Evolutionary conservation across 495 filamentous ascomycete species (phyloP).

Genomic region (Hypoxylon trugodes): DNA sequence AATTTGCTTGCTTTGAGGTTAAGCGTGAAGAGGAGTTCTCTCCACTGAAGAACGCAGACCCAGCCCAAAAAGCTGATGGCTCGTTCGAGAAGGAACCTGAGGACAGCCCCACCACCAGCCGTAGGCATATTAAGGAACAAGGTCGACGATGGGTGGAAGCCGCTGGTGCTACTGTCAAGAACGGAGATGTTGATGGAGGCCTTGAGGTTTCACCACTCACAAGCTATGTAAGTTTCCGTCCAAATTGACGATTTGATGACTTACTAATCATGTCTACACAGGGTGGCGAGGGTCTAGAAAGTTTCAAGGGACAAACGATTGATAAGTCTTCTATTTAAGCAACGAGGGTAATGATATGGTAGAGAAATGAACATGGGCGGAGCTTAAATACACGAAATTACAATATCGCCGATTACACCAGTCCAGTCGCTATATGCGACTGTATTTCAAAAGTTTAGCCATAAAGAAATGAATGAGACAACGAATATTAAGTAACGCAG

Average conservation of each 20-base stretch:
- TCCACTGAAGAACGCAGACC: conserved; percentile 93
- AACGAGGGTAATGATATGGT: background rate
- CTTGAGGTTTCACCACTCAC: conserved; percentile 93
- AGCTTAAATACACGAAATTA: too few relatives aligned
- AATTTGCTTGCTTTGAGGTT: conserved; percentile 96
- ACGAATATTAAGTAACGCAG: too few relatives aligned
- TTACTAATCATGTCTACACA: conserved; percentile 55
- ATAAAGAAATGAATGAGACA: too few relatives aligned
- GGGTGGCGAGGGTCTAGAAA: conserved; percentile 90
- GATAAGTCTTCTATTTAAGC: conserved; percentile 62
- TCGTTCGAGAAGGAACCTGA: conserved; percentile 54
- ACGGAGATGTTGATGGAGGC: conserved; percentile 72
- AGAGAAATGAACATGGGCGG: too few relatives aligned
- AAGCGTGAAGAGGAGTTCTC: conserved; percentile 98
- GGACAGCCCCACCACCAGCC: conserved; percentile 94
- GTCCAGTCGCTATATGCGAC: too few relatives aligned
- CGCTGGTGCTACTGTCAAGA: conserved; percentile 79
- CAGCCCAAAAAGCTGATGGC: conserved; percentile 63
- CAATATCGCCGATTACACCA: too few relatives aligned
- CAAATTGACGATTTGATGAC: background rate
- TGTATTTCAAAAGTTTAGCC: too few relatives aligned
- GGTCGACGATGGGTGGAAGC: conserved; percentile 83
- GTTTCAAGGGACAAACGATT: conserved; percentile 76
- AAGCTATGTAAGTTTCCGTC: conserved; percentile 82
- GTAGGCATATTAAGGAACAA: conserved; percentile 86